Evolutionary conservation across 192 early-diverging fungal species (phyloP), one percentile per base, ranked within the genome.

Genomic region (Entomortierella lignicola): DNA sequence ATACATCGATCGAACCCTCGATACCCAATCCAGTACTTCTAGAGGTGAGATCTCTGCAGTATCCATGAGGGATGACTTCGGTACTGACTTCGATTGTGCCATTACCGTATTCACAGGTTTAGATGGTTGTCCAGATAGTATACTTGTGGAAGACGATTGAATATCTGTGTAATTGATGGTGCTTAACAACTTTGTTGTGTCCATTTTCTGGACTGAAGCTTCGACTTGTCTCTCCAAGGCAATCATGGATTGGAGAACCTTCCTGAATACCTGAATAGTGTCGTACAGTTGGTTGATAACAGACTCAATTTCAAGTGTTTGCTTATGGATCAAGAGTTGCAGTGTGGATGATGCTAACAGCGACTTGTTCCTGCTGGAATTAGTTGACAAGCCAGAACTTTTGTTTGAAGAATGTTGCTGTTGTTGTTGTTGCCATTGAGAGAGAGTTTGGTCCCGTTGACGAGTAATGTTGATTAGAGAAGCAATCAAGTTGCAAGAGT

Each of bases 11-110:
- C 75, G 75, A 13, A 70, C 51, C 57, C 75, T 64, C 0, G 63
- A 43, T 21, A 79, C 68, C 75, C 75, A 79, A 34, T 79, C 75
- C 27, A 79, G 52, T 7, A 66, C 62, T n/a, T 79, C 75, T 2
- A 79, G 63, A 0, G 75, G 75, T 18, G 67, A 69, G 4, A 79
- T 79, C 58, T 79, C 75, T 31, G 68, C 75, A 3, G 75, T 70
- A 1, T 79, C 75, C 34, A 70, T 31, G 2, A 70, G 61, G 31
- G 59, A n/a, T 32, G 60, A 31, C 23, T 17, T 13, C 7, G 26
- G 39, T 25, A n/a, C n/a, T n/a, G n/a, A n/a, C n/a, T n/a, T n/a
- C n/a, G 63, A 20, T 18, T 20, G 15, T 48, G 12, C 20, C n/a
- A 20, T n/a, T 42, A 50, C 17, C 8, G 56, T 0, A n/a, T 30